These are phyloP conservation scores for Coix lacrymajobi DNA, from an alignment of 176 grass and related monocot genomes.

Conservation along the genomic window DNA sequence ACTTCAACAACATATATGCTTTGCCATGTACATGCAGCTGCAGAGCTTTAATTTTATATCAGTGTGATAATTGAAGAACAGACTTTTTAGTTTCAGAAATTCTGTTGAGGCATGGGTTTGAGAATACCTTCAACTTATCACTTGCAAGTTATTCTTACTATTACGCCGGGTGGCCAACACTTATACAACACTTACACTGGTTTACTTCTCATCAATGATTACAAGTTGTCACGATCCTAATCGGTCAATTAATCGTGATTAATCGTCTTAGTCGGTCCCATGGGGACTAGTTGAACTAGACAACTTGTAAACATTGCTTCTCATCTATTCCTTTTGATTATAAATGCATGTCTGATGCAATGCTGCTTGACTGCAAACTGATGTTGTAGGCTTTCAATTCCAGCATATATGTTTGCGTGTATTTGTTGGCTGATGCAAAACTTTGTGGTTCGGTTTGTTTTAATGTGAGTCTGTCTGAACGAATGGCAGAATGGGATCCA, in stretches of 20 bases:
- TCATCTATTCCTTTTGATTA: neutral
- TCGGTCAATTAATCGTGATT: no score
- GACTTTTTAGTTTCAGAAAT: neutral
- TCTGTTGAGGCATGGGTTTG: neutral
- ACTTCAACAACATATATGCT: neutral
- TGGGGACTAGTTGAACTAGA: no score
- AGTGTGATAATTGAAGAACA: neutral
- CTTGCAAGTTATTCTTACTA: neutral
- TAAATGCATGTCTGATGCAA: neutral
- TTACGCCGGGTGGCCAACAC: neutral
- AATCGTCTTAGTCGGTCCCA: no score
- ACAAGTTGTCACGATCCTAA: no score
- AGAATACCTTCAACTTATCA: neutral
- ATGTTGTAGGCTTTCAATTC: neutral
- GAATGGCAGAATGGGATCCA: conserved; percentile 84
- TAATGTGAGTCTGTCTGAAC: conserved; percentile 5
- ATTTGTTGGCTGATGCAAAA: neutral
- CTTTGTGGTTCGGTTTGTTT: neutral
- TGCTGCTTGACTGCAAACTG: neutral
- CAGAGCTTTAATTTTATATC: neutral
- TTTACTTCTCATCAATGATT: neutral
- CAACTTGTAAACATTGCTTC: no score
- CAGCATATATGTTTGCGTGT: neutral
- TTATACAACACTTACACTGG: neutral
- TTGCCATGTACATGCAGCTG: neutral